phyloP scores from a whole-genome alignment of 2,329 filamentous ascomycete species.

The Sphaceloma murrayae region DNA sequence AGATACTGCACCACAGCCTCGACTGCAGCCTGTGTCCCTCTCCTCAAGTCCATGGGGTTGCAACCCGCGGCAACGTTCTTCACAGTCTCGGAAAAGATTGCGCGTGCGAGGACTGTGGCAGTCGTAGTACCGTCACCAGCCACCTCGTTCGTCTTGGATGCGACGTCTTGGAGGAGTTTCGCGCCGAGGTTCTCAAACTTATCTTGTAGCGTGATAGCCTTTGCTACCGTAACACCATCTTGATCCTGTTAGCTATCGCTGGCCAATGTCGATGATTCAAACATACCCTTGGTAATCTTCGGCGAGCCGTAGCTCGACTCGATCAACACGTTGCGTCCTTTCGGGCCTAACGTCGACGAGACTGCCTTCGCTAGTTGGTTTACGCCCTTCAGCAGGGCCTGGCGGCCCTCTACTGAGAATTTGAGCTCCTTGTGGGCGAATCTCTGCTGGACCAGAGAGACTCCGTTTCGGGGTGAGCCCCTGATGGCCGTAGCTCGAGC shows the following conservation, averaged over 20 bases:
- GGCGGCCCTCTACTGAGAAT: slow-evolving; percentile 91
- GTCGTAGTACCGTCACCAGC: slow-evolving; percentile 98
- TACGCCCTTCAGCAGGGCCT: slow-evolving; percentile 81
- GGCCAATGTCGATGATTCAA: slow-evolving; percentile 16
- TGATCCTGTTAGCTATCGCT: slow-evolving; percentile 19
- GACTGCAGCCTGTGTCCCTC: slow-evolving; percentile 93
- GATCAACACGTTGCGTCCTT: slow-evolving; percentile 96
- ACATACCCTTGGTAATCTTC: slow-evolving; percentile 96
- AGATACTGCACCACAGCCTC: slow-evolving; percentile 91
- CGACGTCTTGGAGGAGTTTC: slow-evolving; percentile 91
- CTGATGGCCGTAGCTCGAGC: slow-evolving; percentile 72
- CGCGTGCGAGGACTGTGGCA: slow-evolving; percentile 89
- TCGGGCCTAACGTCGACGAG: slow-evolving; percentile 89
- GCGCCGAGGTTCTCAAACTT: slow-evolving; percentile 99
- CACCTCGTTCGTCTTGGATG: slow-evolving; percentile 98
- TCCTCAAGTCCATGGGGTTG: slow-evolving; percentile 98
- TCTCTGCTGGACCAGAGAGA: slow-evolving; percentile 73
- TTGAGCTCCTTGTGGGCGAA: slow-evolving; percentile 99
- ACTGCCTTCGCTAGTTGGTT: slow-evolving; percentile 96
- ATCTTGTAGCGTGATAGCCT: slow-evolving; percentile 87
- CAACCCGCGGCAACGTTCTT: slow-evolving; percentile 99
- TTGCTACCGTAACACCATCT: slow-evolving; percentile 50
- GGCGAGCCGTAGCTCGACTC: slow-evolving; percentile 97
- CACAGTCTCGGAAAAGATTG: slow-evolving; percentile 99
- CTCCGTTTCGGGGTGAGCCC: slow-evolving; percentile 43